Evolutionary conservation across 2,329 filamentous ascomycete genomes (phyloP).

Genomic region (Emergomyces africanus): DNA sequence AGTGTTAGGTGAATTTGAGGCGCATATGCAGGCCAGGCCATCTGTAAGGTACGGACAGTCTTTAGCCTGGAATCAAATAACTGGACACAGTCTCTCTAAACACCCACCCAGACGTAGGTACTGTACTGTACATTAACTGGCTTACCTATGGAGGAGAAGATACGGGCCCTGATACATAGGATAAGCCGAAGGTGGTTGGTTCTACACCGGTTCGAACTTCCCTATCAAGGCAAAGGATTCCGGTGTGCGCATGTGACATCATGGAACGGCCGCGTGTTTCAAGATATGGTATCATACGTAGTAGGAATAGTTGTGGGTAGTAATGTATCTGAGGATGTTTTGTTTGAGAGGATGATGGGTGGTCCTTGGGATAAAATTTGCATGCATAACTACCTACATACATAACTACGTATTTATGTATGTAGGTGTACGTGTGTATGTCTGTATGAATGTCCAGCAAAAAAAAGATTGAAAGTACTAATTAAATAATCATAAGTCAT

Average conservation of each 20-base stretch:
- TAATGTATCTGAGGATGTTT: background rate
- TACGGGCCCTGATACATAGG: background rate
- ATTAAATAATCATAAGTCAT: background rate
- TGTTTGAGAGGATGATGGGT: background rate
- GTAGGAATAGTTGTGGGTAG: background rate
- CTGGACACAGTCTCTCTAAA: background rate
- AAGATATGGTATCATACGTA: background rate
- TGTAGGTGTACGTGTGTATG: background rate
- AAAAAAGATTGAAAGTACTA: background rate
- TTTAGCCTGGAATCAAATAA: background rate
- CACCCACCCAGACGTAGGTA: background rate
- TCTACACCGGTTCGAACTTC: background rate
- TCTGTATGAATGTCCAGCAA: background rate
- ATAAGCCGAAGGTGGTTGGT: background rate
- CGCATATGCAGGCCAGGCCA: background rate
- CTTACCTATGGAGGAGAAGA: background rate
- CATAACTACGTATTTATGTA: background rate
- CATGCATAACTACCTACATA: background rate
- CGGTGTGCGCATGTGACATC: background rate
- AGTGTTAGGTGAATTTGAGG: background rate
- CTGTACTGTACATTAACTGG: too few relatives aligned
- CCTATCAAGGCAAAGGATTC: background rate
- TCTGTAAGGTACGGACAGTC: background rate
- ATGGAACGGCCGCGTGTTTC: background rate
- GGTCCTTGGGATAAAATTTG: background rate